Evolutionary conservation across 345 rosid species (phyloP), one percentile per base, ranked within the genome.

Genomic region (Acer negundo): DNA sequence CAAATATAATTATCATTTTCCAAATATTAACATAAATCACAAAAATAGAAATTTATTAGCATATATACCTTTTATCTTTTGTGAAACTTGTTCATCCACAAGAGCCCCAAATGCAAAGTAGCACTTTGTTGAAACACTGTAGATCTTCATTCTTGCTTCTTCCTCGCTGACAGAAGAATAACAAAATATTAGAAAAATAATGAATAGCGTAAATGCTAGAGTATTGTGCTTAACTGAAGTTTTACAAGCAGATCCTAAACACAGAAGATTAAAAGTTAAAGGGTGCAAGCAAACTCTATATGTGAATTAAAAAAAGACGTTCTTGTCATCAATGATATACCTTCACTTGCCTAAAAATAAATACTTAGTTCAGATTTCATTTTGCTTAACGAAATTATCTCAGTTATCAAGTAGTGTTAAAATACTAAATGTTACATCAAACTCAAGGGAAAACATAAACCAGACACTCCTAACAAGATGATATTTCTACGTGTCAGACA

Each of bases 91-190:
- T 83, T 92, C 97, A 4, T 84, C 70, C 6, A 91, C 93, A n/a
- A 92, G 88, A 13, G 95, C 95, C 66, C 98, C 98, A 80, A 96
- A 96, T 58, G 97, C 99, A 84, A 0, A 91, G 83, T 96, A 94
- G 73, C 87, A 86, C 77, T 90, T 81, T 23, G 93, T 90, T 11
- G 97, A 94, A 72, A 94, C 98, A 0, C 97, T 90, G 69, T 96
- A 86, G 40, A 96, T 91, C 79, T 92, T 94, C 95, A 80, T 92
- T 79, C 97, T 89, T 13, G 98, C 97, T 79, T 91, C 97, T 20
- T 94, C 92, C 85, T 89, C 98, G 74, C 99, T 92, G 84, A 23
- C 35, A 62, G 16, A 67, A 2, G 31, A 7, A 69, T 6, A 56
- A 8, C 22, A 62, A 23, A 28, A 24, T 55, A 15, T 10, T 20